phyloP scores from a whole-genome alignment of 371 early-diverging fungal species.

The Mucor piriformis region DNA sequence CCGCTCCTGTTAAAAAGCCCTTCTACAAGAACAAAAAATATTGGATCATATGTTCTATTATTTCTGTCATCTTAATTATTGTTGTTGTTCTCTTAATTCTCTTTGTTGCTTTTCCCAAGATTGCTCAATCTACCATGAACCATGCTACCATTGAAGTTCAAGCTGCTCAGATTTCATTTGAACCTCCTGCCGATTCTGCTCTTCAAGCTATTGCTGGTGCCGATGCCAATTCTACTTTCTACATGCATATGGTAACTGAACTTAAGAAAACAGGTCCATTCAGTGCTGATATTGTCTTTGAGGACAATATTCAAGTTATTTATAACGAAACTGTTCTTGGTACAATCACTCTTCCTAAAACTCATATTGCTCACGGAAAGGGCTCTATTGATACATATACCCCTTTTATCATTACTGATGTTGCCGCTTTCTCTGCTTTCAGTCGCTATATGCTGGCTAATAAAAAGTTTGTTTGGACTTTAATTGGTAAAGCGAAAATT shows the following conservation, averaged over 20 bases:
- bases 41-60: constrained; percentile 59
- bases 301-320: constrained; percentile 52
- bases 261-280: constrained; percentile 62
- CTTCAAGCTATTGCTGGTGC: constrained; percentile 21
- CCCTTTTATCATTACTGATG: constrained; percentile 52
- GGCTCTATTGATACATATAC: constrained; percentile 47
- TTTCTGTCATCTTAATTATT: constrained; percentile 51
- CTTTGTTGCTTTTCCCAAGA: constrained; percentile 63
- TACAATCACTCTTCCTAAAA: constrained; percentile 48
- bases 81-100: constrained; percentile 53
- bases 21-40: constrained; percentile 63
- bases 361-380: constrained; percentile 38
- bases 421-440: constrained; percentile 53
- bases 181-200: constrained; percentile 31
- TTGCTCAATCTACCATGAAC: constrained; percentile 56
- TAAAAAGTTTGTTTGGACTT: constrained; percentile 46
- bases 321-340: constrained; percentile 50
- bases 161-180: constrained; percentile 46
- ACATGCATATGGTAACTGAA: constrained; percentile 34
- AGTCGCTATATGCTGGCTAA: constrained; percentile 50
- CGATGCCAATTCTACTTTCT: constrained; percentile 39
- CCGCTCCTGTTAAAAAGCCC: constrained; percentile 35
- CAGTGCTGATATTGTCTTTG: constrained; percentile 55
- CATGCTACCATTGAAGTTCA: constrained; percentile 48
- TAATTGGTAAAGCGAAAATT: constrained; percentile 34